These are phyloP conservation scores for Pythium aphanidermatum DNA, from an alignment of 352 stramenopile species.

Conservation along the genomic window DNA sequence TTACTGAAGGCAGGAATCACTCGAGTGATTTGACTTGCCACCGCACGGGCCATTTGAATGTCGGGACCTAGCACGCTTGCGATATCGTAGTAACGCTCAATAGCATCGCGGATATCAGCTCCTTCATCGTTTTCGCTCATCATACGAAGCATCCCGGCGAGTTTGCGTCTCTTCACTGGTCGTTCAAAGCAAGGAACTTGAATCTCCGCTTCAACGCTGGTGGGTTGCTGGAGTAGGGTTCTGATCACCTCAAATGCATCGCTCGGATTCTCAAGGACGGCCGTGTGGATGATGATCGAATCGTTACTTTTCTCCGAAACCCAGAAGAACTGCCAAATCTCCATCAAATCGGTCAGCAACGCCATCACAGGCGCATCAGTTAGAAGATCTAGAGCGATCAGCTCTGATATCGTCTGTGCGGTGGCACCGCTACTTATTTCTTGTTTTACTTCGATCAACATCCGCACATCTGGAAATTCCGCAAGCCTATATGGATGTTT, in stretches of 20 bases:
- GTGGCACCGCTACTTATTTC: conserved; percentile 7
- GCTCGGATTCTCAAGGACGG: conserved; percentile 14
- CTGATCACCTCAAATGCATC: conserved; percentile 28
- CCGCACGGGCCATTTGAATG: conserved; percentile 14
- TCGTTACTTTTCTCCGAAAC: conserved; percentile 19
- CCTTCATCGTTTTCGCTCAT: conserved; percentile 19
- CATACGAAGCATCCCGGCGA: conserved; percentile 8
- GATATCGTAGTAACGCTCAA: conserved; percentile 31
- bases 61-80: conserved; percentile 9
- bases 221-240: conserved; percentile 22
- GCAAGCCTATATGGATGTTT: conserved; percentile 6
- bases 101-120: conserved; percentile 13
- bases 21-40: conserved; percentile 7
- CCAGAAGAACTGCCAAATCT: conserved; percentile 33
- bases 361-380: conserved; percentile 24
- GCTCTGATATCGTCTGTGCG: conserved; percentile 31
- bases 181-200: conserved; percentile 18
- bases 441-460: conserved; percentile 39
- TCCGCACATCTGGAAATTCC: conserved; percentile 24
- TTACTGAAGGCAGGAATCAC: conserved; percentile 3
- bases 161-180: conserved; percentile 29
- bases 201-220: conserved; percentile 21
- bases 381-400: conserved; percentile 35
- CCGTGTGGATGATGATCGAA: conserved; percentile 10
- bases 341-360: conserved; percentile 29